A percentile compares a stretch with the other conserved stretches of the same genome.
Conservation (phyloP, 306 rosid species). For the Lathyrus oleraceus region DNA sequence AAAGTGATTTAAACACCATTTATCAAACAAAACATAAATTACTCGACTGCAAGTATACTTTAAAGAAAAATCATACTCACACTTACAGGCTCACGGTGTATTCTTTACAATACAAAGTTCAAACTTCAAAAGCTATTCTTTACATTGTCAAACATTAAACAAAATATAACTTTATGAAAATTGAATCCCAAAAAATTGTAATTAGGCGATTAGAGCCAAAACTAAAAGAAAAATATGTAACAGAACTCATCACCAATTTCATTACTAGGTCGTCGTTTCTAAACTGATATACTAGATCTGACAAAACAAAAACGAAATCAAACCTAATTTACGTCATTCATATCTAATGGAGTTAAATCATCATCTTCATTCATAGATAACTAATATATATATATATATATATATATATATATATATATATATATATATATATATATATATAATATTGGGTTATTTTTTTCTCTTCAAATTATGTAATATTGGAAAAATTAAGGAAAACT, state of each 20-base stretch:
- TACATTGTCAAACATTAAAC: neutral
- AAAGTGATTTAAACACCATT: too few species aligned
- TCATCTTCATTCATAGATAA: neutral
- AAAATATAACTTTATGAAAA: conserved; percentile 9
- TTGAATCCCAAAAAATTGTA: neutral
- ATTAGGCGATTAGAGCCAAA: neutral
- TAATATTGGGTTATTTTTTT: too few species aligned
- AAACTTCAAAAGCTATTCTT: conserved; percentile 25
- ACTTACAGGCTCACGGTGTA: too few species aligned
- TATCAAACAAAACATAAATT: too few species aligned
- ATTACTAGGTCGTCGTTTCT: conserved; percentile 22
- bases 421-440: too few species aligned
- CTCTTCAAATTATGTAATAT: too few species aligned
- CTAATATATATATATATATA: neutral
- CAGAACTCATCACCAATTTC: conserved; percentile 8
- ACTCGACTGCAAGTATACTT: too few species aligned
- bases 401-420: too few species aligned
- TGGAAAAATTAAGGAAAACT: too few species aligned
- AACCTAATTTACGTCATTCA: conserved; percentile 17
- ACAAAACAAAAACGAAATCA: neutral
- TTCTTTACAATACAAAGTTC: neutral
- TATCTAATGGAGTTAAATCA: conserved; percentile 35
- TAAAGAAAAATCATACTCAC: too few species aligned
- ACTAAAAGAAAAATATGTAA: neutral
- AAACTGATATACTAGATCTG: conserved; percentile 38